Evolutionary conservation across 2,329 filamentous ascomycete species (phyloP).

Genomic region (Curvularia spicifera): DNA sequence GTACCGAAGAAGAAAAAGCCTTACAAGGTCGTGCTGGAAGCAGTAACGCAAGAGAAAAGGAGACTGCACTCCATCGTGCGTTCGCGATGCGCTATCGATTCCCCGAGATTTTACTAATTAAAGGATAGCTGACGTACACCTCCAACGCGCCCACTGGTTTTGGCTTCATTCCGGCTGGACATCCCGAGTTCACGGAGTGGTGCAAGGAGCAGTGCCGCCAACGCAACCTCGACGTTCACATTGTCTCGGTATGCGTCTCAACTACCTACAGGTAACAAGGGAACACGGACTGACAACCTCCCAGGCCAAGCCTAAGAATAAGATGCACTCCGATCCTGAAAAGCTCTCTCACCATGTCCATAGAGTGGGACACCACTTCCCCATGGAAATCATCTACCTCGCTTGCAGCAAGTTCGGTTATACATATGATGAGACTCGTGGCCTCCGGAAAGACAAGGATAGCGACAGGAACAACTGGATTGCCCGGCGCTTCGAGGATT

Average conservation of each 20-base stretch:
- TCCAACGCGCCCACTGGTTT: slow-evolving; percentile 65
- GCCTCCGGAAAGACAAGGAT: slow-evolving; percentile 31
- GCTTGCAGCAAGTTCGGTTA: slow-evolving; percentile 60
- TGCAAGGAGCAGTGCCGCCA: slow-evolving; percentile 65
- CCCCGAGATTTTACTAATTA: slow-evolving; percentile 42
- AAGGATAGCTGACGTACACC: slow-evolving; percentile 60
- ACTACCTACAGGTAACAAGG: neutral
- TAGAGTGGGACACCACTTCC: slow-evolving; percentile 69
- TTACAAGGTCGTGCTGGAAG: slow-evolving; percentile 66
- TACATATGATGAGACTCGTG: slow-evolving; percentile 26
- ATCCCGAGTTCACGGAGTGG: slow-evolving; percentile 63
- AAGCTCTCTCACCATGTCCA: slow-evolving; percentile 66
- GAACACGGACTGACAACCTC: slow-evolving; percentile 16
- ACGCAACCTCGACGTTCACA: slow-evolving; percentile 60
- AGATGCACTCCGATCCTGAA: slow-evolving; percentile 57
- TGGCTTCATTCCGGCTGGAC: slow-evolving; percentile 66
- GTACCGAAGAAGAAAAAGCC: slow-evolving; percentile 50
- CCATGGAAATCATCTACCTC: slow-evolving; percentile 63
- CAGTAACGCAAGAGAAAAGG: slow-evolving; percentile 65
- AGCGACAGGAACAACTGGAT: slow-evolving; percentile 38
- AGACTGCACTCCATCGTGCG: slow-evolving; percentile 61
- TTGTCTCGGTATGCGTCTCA: slow-evolving; percentile 64
- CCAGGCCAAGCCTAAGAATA: slow-evolving; percentile 55
- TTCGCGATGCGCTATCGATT: slow-evolving; percentile 24
- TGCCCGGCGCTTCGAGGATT: slow-evolving; percentile 46